Base-by-base conservation (phyloP, 352 stramenopile species). In the Pythium phragmitis region DNA sequence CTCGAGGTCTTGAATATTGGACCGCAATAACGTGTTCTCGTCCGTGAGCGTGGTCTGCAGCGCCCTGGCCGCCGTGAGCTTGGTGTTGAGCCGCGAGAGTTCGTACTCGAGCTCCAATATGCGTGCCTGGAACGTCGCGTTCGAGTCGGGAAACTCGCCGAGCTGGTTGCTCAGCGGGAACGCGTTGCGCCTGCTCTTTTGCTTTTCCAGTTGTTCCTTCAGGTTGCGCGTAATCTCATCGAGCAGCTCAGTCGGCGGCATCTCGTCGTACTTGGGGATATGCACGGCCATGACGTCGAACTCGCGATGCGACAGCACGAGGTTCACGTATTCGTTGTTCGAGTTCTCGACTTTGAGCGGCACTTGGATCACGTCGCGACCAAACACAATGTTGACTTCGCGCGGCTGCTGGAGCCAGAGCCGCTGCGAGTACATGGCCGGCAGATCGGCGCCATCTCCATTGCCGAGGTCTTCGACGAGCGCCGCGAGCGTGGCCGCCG, bases 251-350 rank as follows among this genome's bases (percentile, higher is more conserved):
- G 70, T 63, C 6, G 81, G 79, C n/a, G 68, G 67, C 45, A 91
- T 72, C 33, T 83, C 70, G 52, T 91, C 78, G 61, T 88, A 92
- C 50, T 89, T 77, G 30, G 78, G 70, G 49, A 92, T 68, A 45
- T 91, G 79, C 43, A 91, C 75, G 0, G 78, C 81, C 81, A 92
- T 92, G 26, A 72, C 70, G 64, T 92, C 79, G 55, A 92, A 89
- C 63, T 92, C 83, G 36, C 83, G 78, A 57, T 89, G 79, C 50
- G 83, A 92, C 6, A 92, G 72, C 64, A 89, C 80, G 53, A 92
- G 58, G 48, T 81, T 91, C 57, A 91, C 75, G 66, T 85, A 85
- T 52, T 85, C 76, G 68, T 66, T 69, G 57, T 79, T 60, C 26
- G 57, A 65, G 37, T 68, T 54, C 1, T 65, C 64, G 39, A 77